phyloP scores from a whole-genome alignment of 208 protist species.

The Leishmania guyanensis region DNA sequence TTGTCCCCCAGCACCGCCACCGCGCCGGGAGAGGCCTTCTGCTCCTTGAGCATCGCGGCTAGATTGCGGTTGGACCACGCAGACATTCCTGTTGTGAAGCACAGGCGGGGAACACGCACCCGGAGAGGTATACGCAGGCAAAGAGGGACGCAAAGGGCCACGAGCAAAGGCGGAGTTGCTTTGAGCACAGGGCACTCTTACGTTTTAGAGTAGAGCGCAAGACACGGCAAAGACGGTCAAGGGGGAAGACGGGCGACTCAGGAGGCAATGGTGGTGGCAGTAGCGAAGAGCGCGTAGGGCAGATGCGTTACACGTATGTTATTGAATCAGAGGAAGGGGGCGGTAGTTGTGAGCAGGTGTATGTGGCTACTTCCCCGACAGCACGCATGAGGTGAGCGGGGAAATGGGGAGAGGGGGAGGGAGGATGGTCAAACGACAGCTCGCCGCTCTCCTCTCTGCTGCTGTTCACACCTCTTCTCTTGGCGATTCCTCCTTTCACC shows the following conservation, averaged over 20 bases:
- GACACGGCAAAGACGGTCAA: not conserved
- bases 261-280: not conserved
- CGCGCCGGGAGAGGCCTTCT: slow-evolving; percentile 29
- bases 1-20: not conserved
- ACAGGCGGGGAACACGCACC: not conserved
- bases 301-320: not conserved
- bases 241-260: too few relatives aligned
- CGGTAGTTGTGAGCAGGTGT: not conserved
- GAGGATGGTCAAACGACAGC: not conserved
- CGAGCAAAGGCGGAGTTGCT: not conserved
- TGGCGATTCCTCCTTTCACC: not conserved
- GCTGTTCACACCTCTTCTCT: not conserved
- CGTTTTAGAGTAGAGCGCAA: not conserved
- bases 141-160: not conserved
- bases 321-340: not conserved
- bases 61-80: slow-evolving; percentile 60
- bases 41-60: slow-evolving; percentile 65
- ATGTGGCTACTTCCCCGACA: not conserved
- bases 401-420: not conserved
- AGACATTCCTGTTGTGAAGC: slow-evolving; percentile 41
- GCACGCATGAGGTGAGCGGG: not conserved
- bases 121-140: not conserved
- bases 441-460: not conserved
- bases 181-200: not conserved
- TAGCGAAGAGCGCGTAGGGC: not conserved